Evolutionary conservation across 768 basidiomycete genomes (phyloP), one percentile per base, ranked within the genome.

Genomic region (Naganishia friedmannii): DNA sequence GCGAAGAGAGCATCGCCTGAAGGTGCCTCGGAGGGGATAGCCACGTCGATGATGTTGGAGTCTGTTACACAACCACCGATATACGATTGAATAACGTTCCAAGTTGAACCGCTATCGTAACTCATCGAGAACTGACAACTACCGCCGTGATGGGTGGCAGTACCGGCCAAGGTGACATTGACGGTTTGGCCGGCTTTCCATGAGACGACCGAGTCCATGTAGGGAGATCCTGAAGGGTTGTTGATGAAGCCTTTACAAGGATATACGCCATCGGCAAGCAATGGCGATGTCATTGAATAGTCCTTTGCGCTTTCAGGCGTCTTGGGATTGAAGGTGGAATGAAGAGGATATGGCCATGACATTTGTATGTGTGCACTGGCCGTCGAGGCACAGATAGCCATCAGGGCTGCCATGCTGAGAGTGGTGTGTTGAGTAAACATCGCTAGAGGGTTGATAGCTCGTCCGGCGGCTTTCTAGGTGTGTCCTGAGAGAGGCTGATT

Each of bases 51-150:
- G 5, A 66, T 73, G 34, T 65, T 48, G 21, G 70, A 71, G 32
- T 75, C 72, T 53, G 79, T 67, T 32, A 80, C 70, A 67, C 82
- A 83, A 5, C 82, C 82, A 8, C 82, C 83, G 19, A 82, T 75
- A 45, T 77, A 63, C 17, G 74, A 75, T 45, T 74, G 72, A 60
- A 83, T 81, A 63, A 82, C 70, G 34, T 78, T 77, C 74, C 81
- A 83, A 7, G 78, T 82, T 29, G 67, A 69, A n/a, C 83, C 83
- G 54, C 78, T 70, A 69, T 83, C 83, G 75, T 83, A 83, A 21
- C 78, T 79, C 73, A 83, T 72, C 3, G 79, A 77, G 53, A 80
- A 74, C 67, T 83, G 83, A 71, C 82, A 82, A 31, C 81, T 82
- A 2, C 83, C 83, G 23, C 83, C 83, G 6, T 69, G 74, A 69